Evolutionary conservation across 2,329 filamentous ascomycete genomes (phyloP).

Genomic region (Alternaria brassicae): DNA sequence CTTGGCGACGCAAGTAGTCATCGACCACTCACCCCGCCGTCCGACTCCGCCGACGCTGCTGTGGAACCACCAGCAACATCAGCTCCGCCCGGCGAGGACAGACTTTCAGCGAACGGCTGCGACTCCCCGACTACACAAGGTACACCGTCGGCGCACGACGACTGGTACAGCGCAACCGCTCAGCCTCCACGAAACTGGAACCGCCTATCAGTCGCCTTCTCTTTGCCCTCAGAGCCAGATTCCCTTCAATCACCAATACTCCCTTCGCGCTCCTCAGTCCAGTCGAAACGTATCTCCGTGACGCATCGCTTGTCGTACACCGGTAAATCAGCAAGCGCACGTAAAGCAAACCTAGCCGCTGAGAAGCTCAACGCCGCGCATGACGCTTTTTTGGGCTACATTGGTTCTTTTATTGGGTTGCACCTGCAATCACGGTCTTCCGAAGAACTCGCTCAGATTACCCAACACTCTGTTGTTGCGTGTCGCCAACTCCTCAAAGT

Average conservation of each 20-base stretch:
- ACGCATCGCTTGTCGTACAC: constrained; percentile 80
- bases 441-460: constrained; percentile 79
- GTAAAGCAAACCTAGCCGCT: constrained; percentile 78
- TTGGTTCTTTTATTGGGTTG: constrained; percentile 92
- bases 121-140: constrained; percentile 45
- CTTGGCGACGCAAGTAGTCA: constrained; percentile 40
- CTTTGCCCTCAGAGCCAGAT: constrained; percentile 49
- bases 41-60: constrained; percentile 43
- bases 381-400: constrained; percentile 86
- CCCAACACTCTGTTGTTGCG: constrained; percentile 81
- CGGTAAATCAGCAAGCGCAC: constrained; percentile 68
- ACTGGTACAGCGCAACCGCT: constrained; percentile 36
- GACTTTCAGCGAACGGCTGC: constrained; percentile 56
- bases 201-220: constrained; percentile 47
- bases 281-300: constrained; percentile 58
- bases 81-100: constrained; percentile 32
- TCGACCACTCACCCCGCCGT: constrained; percentile 50
- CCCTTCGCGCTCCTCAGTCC: constrained; percentile 34
- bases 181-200: constrained; percentile 42
- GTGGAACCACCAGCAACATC: constrained; percentile 39
- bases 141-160: constrained; percentile 33
- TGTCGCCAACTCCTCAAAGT: constrained; percentile 81
- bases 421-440: constrained; percentile 93
- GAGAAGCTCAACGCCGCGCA: constrained; percentile 80
- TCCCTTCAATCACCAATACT: constrained; percentile 41